Evolutionary conservation across 176 grass and related monocot genomes (phyloP), one percentile per base, ranked within the genome.

Genomic region (Zizania latifolia): DNA sequence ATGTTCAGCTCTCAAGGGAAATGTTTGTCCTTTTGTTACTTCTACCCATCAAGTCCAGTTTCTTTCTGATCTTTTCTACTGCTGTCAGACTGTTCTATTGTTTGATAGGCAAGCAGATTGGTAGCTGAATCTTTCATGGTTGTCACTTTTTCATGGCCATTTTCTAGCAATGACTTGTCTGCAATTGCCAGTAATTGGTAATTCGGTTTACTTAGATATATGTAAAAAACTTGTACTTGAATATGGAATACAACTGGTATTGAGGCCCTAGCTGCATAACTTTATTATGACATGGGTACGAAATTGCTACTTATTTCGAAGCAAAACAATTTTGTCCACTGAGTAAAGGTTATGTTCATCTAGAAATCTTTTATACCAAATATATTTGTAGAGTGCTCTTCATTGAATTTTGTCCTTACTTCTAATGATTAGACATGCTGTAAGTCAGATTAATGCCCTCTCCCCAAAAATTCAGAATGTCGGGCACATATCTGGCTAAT

Each of bases 1-100:
- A 79, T 40, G 61, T 58, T 75, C 17, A 64, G 11, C 23, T 81
- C 58, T 72, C 34, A 53, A 51, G 65, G 6, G 12, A 14, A 81
- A 76, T 30, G 0, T 24, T 50, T 44, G 6, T 39, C 8, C 39
- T 48, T 29, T 68, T 64, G 11, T n/a, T 29, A 16, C 16, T 79
- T 82, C 2, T 66, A 2, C n/a, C 57, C 22, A 15, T 54, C 41
- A 36, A 38, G n/a, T 82, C 58, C n/a, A 15, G 10, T 34, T 61
- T 54, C 21, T 68, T 43, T 68, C 5, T 58, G 36, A 68, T 41
- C 19, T 46, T 74, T 68, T 58, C 29, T 43, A 24, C 3, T 75
- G 70, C 28, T 4, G 5, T 35, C 54, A 8, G 27, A 64, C 54
- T 62, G 33, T 39, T 73, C 26, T 51, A 11, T 14, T 44, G 14